A percentile compares a stretch with the other conserved stretches of the same genome.
Conservation (phyloP, 768 basidiomycete species). For the Tylopilus subfusipes region DNA sequence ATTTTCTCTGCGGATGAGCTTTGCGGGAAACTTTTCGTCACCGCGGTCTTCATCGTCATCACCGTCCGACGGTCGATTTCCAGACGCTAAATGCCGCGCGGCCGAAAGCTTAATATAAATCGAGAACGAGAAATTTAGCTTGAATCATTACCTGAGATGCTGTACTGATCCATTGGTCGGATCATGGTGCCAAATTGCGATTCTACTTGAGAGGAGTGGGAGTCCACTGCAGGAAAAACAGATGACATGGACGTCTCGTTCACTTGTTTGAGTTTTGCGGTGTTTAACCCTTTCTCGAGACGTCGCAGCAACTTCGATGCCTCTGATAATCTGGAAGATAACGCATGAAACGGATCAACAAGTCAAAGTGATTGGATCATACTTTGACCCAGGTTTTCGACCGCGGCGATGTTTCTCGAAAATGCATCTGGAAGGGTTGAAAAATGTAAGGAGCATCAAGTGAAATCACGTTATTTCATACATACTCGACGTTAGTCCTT, state of each 20-base stretch:
- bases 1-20: slow-evolving; percentile 71
- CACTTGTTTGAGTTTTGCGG: slow-evolving; percentile 66
- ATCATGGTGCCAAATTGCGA: slow-evolving; percentile 29
- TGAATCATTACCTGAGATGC: slow-evolving; percentile 25
- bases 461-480: slow-evolving; percentile 13
- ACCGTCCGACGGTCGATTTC: slow-evolving; percentile 28
- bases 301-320: slow-evolving; percentile 87
- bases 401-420: slow-evolving; percentile 90
- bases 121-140: neutral
- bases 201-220: slow-evolving; percentile 24
- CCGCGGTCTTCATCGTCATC: slow-evolving; percentile 68
- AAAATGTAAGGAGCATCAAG: slow-evolving; percentile 13
- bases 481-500: slow-evolving; percentile 73
- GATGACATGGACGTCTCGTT: slow-evolving; percentile 32
- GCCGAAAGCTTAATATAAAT: slow-evolving; percentile 1
- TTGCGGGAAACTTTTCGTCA: slow-evolving; percentile 71
- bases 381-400: slow-evolving; percentile 90
- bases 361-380: slow-evolving; percentile 22
- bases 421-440: slow-evolving; percentile 52
- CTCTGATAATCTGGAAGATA: slow-evolving; percentile 63
- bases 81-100: slow-evolving; percentile 18
- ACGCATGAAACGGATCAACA: slow-evolving; percentile 7
- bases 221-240: slow-evolving; percentile 33
- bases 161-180: slow-evolving; percentile 30
- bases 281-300: slow-evolving; percentile 78